Evolutionary conservation across 306 rosid species (phyloP), one percentile per base, ranked within the genome.

Genomic region (Morella rubra): DNA sequence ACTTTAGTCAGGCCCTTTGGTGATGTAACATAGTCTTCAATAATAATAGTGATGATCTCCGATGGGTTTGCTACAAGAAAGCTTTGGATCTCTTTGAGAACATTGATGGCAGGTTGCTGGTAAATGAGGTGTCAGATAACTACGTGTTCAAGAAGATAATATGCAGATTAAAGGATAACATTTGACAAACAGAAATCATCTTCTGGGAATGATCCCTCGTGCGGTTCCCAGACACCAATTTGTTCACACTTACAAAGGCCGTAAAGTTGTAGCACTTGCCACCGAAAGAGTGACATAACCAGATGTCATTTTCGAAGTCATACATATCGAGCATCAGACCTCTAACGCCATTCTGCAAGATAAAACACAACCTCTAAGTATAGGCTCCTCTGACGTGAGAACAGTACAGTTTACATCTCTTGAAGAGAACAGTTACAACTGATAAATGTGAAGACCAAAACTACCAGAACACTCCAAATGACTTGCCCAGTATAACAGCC

Each of bases 301-400:
- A 95, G 74, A 90, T 77, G 59, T 89, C 97, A 60, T 90, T 90
- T 82, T 77, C 56, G 68, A 89, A 95, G 85, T 95, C 97, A 73
- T 95, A 95, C 90, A 89, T 44, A 81, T 95, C 99, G 11, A 95
- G 97, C 99, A 95, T 92, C 44, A 95, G 84, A 7, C 96, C 99
- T 84, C 99, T 69, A 9, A 92, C 85, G 10, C 97, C 99, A 78
- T 90, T 87, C 97, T 95, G 92, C 81, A 62, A 79, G 18, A 81
- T 8, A 80, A 78, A 80, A 40, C 47, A 42, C 47, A 42, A 69
- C 50, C 80, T 78, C 6, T 74, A 41, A 51, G 76, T 74, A 72
- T 61, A 41, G 73, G 68, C 42, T 61, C 32, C 67, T 24, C 4
- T 61, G 7, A 6, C 8, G 12, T 60, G 5, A 44, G 68, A 15